These are phyloP conservation scores for Limnomonas spitsbergensis DNA, from an alignment of 139 green algal genomes.

Conservation along the genomic window DNA sequence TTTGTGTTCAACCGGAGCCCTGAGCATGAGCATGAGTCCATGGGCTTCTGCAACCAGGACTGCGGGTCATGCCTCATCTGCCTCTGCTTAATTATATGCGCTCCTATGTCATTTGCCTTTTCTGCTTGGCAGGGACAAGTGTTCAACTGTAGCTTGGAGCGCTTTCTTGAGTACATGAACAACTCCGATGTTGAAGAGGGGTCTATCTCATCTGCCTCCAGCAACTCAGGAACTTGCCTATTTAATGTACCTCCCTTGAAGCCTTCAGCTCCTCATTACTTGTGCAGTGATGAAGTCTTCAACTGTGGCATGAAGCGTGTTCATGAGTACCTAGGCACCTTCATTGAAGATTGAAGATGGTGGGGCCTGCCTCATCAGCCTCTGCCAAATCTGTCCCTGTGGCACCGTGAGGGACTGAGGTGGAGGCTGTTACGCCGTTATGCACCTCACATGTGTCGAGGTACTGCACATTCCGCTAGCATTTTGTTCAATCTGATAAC, in stretches of 20 bases:
- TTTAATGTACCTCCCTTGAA: too few species aligned
- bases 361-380: conserved; percentile 63
- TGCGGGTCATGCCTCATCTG: conserved; percentile 64
- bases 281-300: conserved; percentile 42
- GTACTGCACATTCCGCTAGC: conserved; percentile 15
- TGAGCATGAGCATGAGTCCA: conserved; percentile 51
- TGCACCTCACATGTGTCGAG: conserved; percentile 75
- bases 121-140: conserved; percentile 32
- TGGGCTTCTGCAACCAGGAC: conserved; percentile 32
- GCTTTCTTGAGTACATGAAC: conserved; percentile 62
- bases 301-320: conserved; percentile 45
- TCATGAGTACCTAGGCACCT: conserved; percentile 47
- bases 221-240: too few species aligned
- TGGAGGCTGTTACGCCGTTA: conserved; percentile 56
- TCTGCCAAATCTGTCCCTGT: conserved; percentile 45
- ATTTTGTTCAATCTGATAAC: neutral
- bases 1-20: conserved; percentile 40
- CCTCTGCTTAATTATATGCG: conserved; percentile 55
- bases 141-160: conserved; percentile 41
- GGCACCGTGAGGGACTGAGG: conserved; percentile 68
- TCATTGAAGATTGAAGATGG: conserved; percentile 24
- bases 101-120: too few species aligned
- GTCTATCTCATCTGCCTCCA: too few species aligned
- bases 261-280: too few species aligned
- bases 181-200: too few species aligned